Percentiles rank a stretch among this genome's conserved stretches.
phyloP scores from a whole-genome alignment of 2,329 filamentous ascomycete species.

The Cytospora piceicola region DNA sequence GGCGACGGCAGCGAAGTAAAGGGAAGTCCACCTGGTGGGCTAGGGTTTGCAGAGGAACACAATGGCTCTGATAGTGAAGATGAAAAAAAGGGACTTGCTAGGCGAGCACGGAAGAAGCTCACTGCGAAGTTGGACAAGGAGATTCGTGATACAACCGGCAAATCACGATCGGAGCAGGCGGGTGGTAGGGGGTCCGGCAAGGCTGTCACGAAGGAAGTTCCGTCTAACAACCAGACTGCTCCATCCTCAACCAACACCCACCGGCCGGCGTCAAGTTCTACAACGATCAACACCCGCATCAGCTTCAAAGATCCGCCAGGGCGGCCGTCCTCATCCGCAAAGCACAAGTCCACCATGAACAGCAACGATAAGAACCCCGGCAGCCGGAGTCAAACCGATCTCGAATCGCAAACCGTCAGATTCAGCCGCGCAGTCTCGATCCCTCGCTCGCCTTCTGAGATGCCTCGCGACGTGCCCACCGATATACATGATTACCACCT shows the following conservation, averaged over 20 bases:
- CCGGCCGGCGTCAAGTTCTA: slow-evolving; percentile 4
- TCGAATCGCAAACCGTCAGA: slow-evolving; percentile 21
- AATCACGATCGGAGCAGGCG: not conserved
- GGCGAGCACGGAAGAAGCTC: slow-evolving; percentile 41
- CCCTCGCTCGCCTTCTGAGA: slow-evolving; percentile 38
- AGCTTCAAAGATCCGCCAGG: slow-evolving; percentile 20
- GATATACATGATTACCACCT: slow-evolving; percentile 59
- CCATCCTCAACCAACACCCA: not conserved
- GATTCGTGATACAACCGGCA: slow-evolving; percentile 30
- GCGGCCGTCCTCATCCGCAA: slow-evolving; percentile 17
- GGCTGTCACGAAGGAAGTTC: not conserved
- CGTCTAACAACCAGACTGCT: not conserved
- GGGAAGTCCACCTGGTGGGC: slow-evolving; percentile 47
- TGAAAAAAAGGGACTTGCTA: slow-evolving; percentile 35
- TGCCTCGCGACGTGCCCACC: slow-evolving; percentile 45
- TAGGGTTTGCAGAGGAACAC: slow-evolving; percentile 35
- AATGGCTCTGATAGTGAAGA: slow-evolving; percentile 32
- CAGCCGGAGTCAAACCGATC: slow-evolving; percentile 10
- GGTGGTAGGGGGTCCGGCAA: not conserved
- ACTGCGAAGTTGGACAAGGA: slow-evolving; percentile 39
- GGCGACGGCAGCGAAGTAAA: slow-evolving; percentile 41
- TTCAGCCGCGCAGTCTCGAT: slow-evolving; percentile 37
- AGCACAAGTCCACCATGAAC: slow-evolving; percentile 6
- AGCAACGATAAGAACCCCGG: slow-evolving; percentile 3
- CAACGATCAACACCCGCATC: slow-evolving; percentile 6